Conservation (phyloP, 2,329 filamentous ascomycete species). For the Claviceps sp. region DNA sequence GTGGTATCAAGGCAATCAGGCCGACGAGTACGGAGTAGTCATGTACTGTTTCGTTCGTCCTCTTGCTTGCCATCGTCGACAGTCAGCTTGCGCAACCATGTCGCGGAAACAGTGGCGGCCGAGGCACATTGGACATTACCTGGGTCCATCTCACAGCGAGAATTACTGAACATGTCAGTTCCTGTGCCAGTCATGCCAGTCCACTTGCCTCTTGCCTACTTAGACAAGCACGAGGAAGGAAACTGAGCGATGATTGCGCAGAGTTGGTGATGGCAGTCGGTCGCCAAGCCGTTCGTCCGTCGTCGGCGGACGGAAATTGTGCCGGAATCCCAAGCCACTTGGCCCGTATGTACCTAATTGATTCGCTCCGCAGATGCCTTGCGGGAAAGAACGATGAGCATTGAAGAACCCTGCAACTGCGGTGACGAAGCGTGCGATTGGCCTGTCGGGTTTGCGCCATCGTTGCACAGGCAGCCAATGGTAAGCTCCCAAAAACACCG, state of each 20-base stretch:
- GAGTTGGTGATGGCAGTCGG: neutral
- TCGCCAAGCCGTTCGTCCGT: neutral
- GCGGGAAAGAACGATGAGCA: constrained; percentile 20
- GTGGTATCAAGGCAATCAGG: neutral
- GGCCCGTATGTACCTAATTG: neutral
- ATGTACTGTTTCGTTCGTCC: neutral
- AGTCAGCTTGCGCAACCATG: neutral
- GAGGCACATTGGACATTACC: neutral
- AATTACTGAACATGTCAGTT: neutral
- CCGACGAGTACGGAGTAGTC: neutral
- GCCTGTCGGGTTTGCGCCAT: constrained; percentile 13
- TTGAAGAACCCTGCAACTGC: constrained; percentile 21
- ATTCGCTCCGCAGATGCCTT: neutral
- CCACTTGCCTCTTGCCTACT: no score
- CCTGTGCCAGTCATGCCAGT: no score
- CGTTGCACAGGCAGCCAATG: constrained; percentile 23
- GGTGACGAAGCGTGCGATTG: constrained; percentile 23
- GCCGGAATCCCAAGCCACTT: neutral
- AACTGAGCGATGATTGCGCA: neutral
- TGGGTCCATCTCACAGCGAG: neutral
- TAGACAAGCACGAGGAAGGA: neutral
- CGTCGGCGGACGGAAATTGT: neutral
- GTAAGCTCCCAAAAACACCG: constrained; percentile 16
- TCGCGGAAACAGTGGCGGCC: neutral
- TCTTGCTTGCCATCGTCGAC: neutral